Evolutionary conservation across 768 basidiomycete genomes (phyloP).

Genomic region (Suillus discolor): DNA sequence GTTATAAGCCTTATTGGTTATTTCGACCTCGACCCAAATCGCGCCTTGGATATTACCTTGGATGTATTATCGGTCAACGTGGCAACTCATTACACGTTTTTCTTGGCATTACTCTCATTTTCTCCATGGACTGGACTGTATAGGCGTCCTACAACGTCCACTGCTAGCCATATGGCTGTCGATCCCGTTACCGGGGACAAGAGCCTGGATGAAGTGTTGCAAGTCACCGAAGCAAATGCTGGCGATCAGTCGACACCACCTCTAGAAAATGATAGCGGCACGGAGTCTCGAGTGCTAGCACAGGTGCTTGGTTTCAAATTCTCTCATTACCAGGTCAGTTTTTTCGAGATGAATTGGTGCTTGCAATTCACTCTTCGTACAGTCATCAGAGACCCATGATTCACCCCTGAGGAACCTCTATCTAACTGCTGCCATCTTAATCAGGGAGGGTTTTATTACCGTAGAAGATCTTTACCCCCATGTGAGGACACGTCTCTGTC

Average conservation of each 20-base stretch:
- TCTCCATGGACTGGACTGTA: constrained; percentile 85
- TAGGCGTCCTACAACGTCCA: constrained; percentile 28
- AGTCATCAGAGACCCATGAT: constrained; percentile 65
- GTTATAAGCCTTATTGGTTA: constrained; percentile 90
- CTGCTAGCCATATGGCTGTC: constrained; percentile 38
- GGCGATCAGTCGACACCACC: constrained; percentile 10
- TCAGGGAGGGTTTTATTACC: constrained; percentile 86
- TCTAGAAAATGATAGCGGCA: constrained; percentile 19
- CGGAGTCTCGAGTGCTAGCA: constrained; percentile 66
- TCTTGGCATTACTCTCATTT: constrained; percentile 80
- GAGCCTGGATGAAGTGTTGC: constrained; percentile 66
- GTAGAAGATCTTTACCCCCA: constrained; percentile 93
- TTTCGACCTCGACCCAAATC: constrained; percentile 95
- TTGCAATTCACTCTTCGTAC: constrained; percentile 15
- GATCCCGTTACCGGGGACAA: constrained; percentile 50
- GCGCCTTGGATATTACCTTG: constrained; percentile 90
- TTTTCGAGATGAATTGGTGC: neutral
- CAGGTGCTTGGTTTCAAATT: constrained; percentile 99
- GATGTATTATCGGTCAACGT: constrained; percentile 88
- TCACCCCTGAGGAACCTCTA: constrained; percentile 71
- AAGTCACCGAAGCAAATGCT: constrained; percentile 46
- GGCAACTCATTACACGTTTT: constrained; percentile 83
- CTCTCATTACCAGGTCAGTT: constrained; percentile 78
- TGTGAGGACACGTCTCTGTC: constrained; percentile 46
- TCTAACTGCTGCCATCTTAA: constrained; percentile 81